Evolutionary conservation across 1,284 basidiomycete genomes (phyloP).

Genomic region (Ceratobasidium sp.): DNA sequence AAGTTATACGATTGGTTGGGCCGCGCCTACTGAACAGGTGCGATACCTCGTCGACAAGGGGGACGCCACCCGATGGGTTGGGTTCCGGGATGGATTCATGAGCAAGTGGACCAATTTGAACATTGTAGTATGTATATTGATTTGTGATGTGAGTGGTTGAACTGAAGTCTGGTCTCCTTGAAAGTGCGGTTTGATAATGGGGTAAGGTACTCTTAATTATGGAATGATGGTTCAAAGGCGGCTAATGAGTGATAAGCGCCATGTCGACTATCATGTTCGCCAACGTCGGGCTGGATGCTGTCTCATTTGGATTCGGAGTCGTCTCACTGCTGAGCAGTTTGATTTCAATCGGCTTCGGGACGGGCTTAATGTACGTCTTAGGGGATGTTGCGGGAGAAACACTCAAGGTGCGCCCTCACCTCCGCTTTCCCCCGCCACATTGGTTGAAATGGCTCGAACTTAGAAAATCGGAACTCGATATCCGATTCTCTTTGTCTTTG

Average conservation of each 20-base stretch:
- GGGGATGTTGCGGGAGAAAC: constrained; percentile 37
- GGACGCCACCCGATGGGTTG: constrained; percentile 33
- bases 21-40: constrained; percentile 35
- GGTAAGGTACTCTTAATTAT: constrained; percentile 1
- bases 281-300: constrained; percentile 14
- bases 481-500: constrained; percentile 36
- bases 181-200: constrained; percentile 43
- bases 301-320: constrained; percentile 40
- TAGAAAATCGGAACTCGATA: constrained; percentile 31
- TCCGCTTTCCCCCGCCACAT: too few relatives aligned
- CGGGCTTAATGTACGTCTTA: constrained; percentile 41
- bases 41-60: constrained; percentile 18
- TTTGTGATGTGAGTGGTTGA: constrained; percentile 19
- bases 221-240: too few relatives aligned
- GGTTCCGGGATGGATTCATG: constrained; percentile 41
- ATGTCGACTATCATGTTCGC: constrained; percentile 42
- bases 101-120: constrained; percentile 42
- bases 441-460: neutral
- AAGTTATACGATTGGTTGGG: constrained; percentile 38
- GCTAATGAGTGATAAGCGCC: constrained; percentile 16
- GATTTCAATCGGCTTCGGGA: constrained; percentile 42
- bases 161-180: neutral
- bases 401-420: constrained; percentile 17
- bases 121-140: constrained; percentile 36
- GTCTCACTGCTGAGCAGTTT: constrained; percentile 41